phyloP scores from a whole-genome alignment of 2,329 filamentous ascomycete genomes.

The Chaetomiaceae sp. region DNA sequence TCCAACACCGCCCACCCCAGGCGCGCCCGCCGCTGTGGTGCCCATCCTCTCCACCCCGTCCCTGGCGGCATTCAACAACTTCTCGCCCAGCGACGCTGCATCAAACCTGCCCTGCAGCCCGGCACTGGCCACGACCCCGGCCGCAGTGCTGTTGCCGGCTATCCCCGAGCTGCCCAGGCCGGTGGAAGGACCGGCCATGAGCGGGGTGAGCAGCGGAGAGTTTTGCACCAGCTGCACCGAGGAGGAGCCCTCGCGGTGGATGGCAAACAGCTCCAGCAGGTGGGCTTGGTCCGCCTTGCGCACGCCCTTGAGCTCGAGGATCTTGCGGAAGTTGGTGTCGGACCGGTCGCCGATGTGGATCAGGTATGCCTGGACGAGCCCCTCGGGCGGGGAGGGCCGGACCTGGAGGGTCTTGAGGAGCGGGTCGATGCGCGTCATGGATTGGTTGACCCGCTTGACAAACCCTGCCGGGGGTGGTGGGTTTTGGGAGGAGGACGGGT shows the following conservation, averaged over 20 bases:
- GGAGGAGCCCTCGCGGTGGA: constrained; percentile 70
- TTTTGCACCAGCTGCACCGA: constrained; percentile 66
- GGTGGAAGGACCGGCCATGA: constrained; percentile 42
- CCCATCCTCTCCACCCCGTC: constrained; percentile 78
- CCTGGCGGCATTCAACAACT: constrained; percentile 79
- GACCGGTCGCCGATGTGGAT: constrained; percentile 94
- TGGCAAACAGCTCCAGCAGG: constrained; percentile 77
- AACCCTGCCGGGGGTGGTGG: constrained; percentile 54
- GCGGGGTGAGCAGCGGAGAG: constrained; percentile 65
- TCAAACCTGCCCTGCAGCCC: constrained; percentile 63
- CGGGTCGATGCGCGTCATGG: constrained; percentile 82
- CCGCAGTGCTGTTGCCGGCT: constrained; percentile 24
- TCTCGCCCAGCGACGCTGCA: constrained; percentile 75
- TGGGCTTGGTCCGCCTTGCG: constrained; percentile 75
- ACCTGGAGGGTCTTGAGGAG: constrained; percentile 96
- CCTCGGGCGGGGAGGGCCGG: constrained; percentile 83
- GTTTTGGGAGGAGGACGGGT: constrained; percentile 33
- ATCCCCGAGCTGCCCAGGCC: constrained; percentile 16
- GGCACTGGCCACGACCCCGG: constrained; percentile 29
- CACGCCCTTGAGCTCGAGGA: constrained; percentile 92
- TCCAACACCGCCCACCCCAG: constrained; percentile 32
- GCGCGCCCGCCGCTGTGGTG: constrained; percentile 47
- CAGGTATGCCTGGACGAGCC: constrained; percentile 91
- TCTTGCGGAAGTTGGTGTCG: constrained; percentile 92
- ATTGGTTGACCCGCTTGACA: constrained; percentile 77